Conservation (phyloP, 805 yeast genomes). For the Novakomyces olei region DNA sequence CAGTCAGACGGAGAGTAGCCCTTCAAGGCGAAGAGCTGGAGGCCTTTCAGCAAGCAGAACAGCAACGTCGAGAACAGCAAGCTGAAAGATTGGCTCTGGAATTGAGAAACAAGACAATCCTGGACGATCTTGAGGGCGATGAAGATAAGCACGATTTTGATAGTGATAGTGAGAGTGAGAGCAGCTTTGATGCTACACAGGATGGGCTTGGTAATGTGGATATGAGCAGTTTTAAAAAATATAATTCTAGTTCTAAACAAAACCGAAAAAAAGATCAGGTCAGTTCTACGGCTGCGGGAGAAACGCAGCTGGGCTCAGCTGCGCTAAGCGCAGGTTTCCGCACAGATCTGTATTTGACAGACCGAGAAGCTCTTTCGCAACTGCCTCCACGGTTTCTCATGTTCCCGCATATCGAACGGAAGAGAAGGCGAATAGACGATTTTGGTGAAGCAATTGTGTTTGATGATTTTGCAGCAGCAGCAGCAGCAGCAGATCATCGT, state of each 20-base stretch:
- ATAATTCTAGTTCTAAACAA: too few species aligned
- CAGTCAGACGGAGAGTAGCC: constrained; percentile 16
- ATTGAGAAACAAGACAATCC: constrained; percentile 18
- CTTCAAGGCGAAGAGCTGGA: constrained; percentile 17
- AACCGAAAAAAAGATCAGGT: too few species aligned
- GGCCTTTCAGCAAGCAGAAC: constrained; percentile 11
- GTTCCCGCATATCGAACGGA: constrained; percentile 51
- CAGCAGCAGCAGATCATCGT: constrained; percentile 16
- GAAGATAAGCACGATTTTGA: constrained; percentile 14
- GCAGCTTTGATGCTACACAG: too few species aligned
- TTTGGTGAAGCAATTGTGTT: constrained; percentile 62
- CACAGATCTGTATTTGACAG: constrained; percentile 1
- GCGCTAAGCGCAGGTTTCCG: not conserved
- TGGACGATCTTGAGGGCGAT: constrained; percentile 15
- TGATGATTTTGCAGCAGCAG: constrained; percentile 36
- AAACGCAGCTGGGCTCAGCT: not conserved
- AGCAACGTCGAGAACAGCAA: constrained; percentile 10
- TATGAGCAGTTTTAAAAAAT: too few species aligned
- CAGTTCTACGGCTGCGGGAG: too few species aligned
- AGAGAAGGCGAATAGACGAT: constrained; percentile 42
- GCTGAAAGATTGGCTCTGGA: constrained; percentile 16
- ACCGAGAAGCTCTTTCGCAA: not conserved
- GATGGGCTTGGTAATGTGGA: too few species aligned
- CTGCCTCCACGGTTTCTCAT: constrained; percentile 15
- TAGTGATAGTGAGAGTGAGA: constrained; percentile 14